Conservation (phyloP, 176 grass and related monocot genomes). For the Typha latifolia region DNA sequence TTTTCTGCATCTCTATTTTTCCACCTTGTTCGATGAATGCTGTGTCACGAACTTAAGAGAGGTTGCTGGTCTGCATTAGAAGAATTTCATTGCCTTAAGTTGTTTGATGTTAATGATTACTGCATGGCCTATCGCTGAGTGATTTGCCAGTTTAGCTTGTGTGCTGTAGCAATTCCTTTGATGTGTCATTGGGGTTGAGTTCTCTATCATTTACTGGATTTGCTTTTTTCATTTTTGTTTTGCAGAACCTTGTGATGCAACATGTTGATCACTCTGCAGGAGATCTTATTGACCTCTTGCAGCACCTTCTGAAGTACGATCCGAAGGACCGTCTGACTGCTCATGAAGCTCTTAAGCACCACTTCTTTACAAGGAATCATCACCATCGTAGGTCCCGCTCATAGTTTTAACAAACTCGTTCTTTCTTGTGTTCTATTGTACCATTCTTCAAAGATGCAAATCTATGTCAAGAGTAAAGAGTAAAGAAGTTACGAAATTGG, state of each 20-base stretch:
- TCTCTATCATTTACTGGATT: background rate
- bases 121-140: background rate
- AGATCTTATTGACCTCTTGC: constrained; percentile 37
- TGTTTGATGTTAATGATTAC: background rate
- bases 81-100: background rate
- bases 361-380: constrained; percentile 24
- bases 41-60: background rate
- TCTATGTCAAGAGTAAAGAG: no score
- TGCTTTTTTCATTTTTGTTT: background rate
- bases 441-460: no score
- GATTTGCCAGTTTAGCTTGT: no score
- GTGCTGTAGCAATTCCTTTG: no score
- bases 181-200: no score
- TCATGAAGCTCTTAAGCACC: constrained; percentile 26
- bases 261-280: constrained; percentile 53
- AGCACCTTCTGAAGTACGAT: constrained; percentile 34
- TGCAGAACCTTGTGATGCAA: constrained; percentile 53
- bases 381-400: background rate
- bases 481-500: no score
- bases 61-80: background rate
- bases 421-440: no score
- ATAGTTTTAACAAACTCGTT: no score
- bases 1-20: no score
- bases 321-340: constrained; percentile 30
- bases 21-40: no score